Evolutionary conservation across 352 stramenopile genomes (phyloP), one percentile per base, ranked within the genome.

Genomic region (Globisporangium abappressorium): DNA sequence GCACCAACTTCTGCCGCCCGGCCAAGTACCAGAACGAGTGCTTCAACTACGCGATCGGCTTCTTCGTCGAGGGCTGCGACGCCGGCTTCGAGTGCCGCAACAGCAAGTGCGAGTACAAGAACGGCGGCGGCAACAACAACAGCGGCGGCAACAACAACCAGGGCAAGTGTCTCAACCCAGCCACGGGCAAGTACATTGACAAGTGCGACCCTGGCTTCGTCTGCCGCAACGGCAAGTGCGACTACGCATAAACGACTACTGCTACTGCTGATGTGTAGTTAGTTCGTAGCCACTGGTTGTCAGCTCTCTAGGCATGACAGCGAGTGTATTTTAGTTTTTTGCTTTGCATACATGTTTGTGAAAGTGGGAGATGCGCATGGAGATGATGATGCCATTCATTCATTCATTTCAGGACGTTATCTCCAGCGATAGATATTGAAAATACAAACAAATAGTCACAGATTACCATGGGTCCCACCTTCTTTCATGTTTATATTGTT

Each of bases 31-130:
- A 11, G 43, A 57, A 57, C 43, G 61, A 66, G 43, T 58, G 61
- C 49, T 66, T 58, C 49, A 66, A 66, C 61, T 66, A 66, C 34
- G 61, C 61, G 28, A 66, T 58, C 28, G 61, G 61, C 8, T 66
- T 46, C 46, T 66, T 58, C 61, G 46, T 59, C 46, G 47, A 58
- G 12, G 61, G 49, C 15, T 67, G 62, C 51, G 62, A 61, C 24
- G 8, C 33, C 22, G 62, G 62, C 22, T 61, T 67, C 30, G 53
- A 51, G 34, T 67, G 62, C 53, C 62, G 53, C n/a, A 67, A 67
- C 62, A 54, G 47, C 34, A 67, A 65, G 59, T 65, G 59, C 59
- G 59, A 65, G 22, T 47, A 30, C 59, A 57, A 65, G 43, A 7
- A 54, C 9, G 12, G 22, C 22, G 15, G 56, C 9, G 18, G 9